Evolutionary conservation across 1,139 yeast species (phyloP), one percentile per base, ranked within the genome.

Genomic region (Yamadazyma sp.): DNA sequence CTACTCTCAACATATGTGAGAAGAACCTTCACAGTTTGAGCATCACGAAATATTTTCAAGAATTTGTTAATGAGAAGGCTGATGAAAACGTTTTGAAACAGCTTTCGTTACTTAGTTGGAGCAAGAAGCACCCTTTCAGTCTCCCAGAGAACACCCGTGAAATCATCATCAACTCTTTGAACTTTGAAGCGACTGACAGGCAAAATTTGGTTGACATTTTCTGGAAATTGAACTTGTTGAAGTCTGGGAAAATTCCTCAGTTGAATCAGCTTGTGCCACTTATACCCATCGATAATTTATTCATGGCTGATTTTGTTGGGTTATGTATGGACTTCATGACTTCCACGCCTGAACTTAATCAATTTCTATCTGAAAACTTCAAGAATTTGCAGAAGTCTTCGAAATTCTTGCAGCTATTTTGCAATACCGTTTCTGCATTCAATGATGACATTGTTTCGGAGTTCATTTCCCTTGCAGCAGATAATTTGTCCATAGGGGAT

Each of bases 1-100:
- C 76, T 3, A 58, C 76, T 6, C 56, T 72, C 26, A 69, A 64
- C 6, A 47, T 77, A 7, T 59, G 77, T 9, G 59, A 58, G 37
- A 74, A 73, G 11, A 79, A 75, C 51, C 56, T 79, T 2, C 34
- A 68, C 12, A 66, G 69, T 20, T 78, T 77, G 48, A 78, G 79
- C 3, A 49, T 64, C n/a, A 51, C 57, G 1, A 69, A 66, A 15
- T 69, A 61, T 41, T 54, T 82, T n/a, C 81, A 79, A 44, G 72
- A 69, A 10, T 81, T 65, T 44, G 58, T 83, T 14, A 65, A 73
- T 36, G 56, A 55, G 14, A 53, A 67, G 10, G 18, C 43, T 9
- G 37, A 45, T 31, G 41, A 39, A 11, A 27, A 39, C 1, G 25
- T 45, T 5, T 46, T 50, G 30, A 35, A 43, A 31, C 44, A 45